These are phyloP conservation scores for Elsinoe perseae DNA, from an alignment of 2,329 filamentous ascomycete genomes.

Conservation along the genomic window DNA sequence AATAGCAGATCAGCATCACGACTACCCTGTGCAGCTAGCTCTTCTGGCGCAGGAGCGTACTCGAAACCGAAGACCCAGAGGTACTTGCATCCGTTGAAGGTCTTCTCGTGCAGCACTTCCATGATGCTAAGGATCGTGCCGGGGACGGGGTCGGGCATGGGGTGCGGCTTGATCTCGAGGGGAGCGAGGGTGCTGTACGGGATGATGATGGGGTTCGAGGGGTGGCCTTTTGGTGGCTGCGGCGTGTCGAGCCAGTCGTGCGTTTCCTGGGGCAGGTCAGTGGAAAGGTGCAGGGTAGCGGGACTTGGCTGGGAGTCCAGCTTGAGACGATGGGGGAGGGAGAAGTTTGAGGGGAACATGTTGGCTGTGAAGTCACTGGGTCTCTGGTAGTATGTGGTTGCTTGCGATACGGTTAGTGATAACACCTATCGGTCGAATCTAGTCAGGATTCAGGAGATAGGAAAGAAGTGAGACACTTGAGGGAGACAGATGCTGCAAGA, in stretches of 20 bases:
- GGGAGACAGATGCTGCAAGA: no score
- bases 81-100: not conserved
- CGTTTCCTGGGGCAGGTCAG: not conserved
- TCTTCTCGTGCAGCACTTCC: not conserved
- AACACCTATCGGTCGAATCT: no score
- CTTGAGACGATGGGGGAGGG: not conserved
- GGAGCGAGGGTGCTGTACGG: not conserved
- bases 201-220: constrained; percentile 7
- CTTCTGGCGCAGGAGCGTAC: not conserved
- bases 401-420: no score
- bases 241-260: not conserved
- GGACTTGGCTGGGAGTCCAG: no score
- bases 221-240: not conserved
- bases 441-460: no score
- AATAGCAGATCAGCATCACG: not conserved
- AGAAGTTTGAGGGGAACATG: not conserved
- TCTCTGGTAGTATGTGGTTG: no score
- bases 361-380: no score
- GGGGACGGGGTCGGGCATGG: not conserved
- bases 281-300: not conserved
- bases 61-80: not conserved
- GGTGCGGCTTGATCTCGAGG: not conserved
- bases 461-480: no score
- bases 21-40: not conserved
- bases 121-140: constrained; percentile 1